A percentile compares a stretch with the other conserved stretches of the same genome.
These are phyloP conservation scores for Cubamyces lactineus DNA, from an alignment of 768 basidiomycete species.

Conservation along the genomic window DNA sequence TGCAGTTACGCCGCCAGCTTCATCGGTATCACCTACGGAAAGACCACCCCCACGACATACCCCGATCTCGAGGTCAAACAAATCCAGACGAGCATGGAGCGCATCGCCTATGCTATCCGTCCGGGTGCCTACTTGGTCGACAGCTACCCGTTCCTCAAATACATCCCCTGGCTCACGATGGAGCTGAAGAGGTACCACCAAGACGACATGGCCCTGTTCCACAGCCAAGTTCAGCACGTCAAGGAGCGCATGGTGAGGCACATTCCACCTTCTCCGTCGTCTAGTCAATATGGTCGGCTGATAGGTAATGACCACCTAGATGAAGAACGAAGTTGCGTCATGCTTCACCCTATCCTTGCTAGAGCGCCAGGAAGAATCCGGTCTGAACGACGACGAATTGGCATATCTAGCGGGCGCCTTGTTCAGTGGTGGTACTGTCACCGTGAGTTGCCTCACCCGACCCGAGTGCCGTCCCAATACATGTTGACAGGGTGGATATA, in stretches of 20 bases:
- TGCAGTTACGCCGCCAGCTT: constrained; percentile 44
- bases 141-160: constrained; percentile 39
- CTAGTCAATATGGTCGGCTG: too few species aligned
- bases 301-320: too few species aligned
- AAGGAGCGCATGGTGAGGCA: constrained; percentile 13
- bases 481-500: constrained; percentile 5
- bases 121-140: constrained; percentile 44
- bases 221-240: constrained; percentile 33
- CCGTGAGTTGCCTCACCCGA: constrained; percentile 37
- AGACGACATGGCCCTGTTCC: constrained; percentile 41
- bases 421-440: constrained; percentile 48
- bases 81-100: constrained; percentile 38
- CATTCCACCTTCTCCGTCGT: background rate
- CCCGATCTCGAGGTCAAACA: constrained; percentile 40
- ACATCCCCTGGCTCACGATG: constrained; percentile 62
- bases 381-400: constrained; percentile 39
- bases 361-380: constrained; percentile 39
- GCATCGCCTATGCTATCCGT: constrained; percentile 41
- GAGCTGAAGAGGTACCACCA: constrained; percentile 57
- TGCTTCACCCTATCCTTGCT: constrained; percentile 43
- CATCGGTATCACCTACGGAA: constrained; percentile 44
- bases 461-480: background rate
- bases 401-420: constrained; percentile 46
- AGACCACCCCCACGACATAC: constrained; percentile 42
- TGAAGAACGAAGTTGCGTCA: constrained; percentile 28